Conservation (phyloP, 208 protist genomes). For the Crithidia sp. region DNA sequence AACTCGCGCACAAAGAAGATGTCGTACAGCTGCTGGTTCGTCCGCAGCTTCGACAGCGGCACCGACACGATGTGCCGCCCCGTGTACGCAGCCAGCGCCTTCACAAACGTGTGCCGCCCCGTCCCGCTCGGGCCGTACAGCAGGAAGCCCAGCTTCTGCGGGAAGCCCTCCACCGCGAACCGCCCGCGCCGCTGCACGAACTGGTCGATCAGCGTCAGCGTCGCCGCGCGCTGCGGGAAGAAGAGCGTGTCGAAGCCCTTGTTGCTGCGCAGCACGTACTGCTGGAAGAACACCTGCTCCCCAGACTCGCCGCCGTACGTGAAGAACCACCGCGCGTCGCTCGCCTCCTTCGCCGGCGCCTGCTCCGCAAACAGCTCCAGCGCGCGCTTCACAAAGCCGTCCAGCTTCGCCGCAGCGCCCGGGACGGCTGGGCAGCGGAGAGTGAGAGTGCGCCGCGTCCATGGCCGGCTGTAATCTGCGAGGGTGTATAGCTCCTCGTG, state of each 20-base stretch:
- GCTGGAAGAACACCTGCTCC: slow-evolving; percentile 53
- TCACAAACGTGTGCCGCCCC: slow-evolving; percentile 98
- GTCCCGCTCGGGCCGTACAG: slow-evolving; percentile 97
- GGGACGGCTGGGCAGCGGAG: slow-evolving; percentile 11
- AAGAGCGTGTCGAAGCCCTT: slow-evolving; percentile 91
- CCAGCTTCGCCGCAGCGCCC: slow-evolving; percentile 5
- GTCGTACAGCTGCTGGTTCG: slow-evolving; percentile 92
- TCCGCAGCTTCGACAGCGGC: slow-evolving; percentile 67
- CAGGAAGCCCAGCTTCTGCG: slow-evolving; percentile 97
- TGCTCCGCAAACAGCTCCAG: slow-evolving; percentile 30
- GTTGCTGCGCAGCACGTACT: slow-evolving; percentile 71
- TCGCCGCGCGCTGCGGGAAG: slow-evolving; percentile 70
- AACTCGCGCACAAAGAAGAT: slow-evolving; percentile 82
- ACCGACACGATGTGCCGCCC: slow-evolving; percentile 89
- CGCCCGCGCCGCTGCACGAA: slow-evolving; percentile 76
- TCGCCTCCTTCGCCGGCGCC: slow-evolving; percentile 2
- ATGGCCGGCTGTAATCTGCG: background rate
- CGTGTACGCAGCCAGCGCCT: slow-evolving; percentile 99
- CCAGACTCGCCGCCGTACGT: slow-evolving; percentile 21
- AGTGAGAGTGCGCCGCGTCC: slow-evolving; percentile 13
- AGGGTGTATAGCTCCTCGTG: slow-evolving; percentile 1
- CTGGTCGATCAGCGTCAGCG: slow-evolving; percentile 81
- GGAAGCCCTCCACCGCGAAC: slow-evolving; percentile 86
- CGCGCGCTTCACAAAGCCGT: slow-evolving; percentile 26
- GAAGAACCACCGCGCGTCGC: slow-evolving; percentile 21